Percentiles rank a stretch among this genome's conserved stretches.
phyloP scores from a whole-genome alignment of 257 asterid genomes.

The Avicennia marina region DNA sequence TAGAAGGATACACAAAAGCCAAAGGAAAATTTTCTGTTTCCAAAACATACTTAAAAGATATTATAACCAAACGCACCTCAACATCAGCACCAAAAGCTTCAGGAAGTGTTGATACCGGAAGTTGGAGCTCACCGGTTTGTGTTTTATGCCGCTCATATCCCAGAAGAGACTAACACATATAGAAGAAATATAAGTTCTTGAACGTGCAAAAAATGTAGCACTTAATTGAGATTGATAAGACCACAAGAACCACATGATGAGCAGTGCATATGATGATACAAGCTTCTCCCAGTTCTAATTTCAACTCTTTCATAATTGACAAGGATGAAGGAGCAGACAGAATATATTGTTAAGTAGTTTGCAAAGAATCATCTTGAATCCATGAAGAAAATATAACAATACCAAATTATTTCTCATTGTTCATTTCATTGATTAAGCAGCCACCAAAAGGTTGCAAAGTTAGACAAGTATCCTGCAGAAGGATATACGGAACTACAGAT shows the following conservation, averaged over 20 bases:
- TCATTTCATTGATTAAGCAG: no score
- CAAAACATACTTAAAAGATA: background rate
- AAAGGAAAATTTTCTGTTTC: background rate
- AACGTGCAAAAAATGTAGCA: background rate
- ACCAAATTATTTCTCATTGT: no score
- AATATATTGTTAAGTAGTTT: no score
- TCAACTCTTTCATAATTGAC: no score
- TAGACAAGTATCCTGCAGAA: no score
- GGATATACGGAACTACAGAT: background rate
- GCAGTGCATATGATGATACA: background rate
- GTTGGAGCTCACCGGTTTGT: slow-evolving; percentile 77
- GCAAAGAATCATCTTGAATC: no score
- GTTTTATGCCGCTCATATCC: slow-evolving; percentile 75
- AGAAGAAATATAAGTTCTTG: background rate
- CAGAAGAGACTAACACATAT: slow-evolving; percentile 54
- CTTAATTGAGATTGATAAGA: background rate
- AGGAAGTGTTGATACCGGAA: slow-evolving; percentile 49
- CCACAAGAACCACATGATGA: background rate
- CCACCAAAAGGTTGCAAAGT: no score
- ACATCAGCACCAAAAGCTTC: slow-evolving; percentile 62
- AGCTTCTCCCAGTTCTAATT: background rate
- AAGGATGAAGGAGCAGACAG: background rate
- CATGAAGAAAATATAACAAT: no score
- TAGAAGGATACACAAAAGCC: background rate
- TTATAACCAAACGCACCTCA: slow-evolving; percentile 42